Conservation (phyloP, 148 eudicot genomes). For the Rhododendron kiyosumense region DNA sequence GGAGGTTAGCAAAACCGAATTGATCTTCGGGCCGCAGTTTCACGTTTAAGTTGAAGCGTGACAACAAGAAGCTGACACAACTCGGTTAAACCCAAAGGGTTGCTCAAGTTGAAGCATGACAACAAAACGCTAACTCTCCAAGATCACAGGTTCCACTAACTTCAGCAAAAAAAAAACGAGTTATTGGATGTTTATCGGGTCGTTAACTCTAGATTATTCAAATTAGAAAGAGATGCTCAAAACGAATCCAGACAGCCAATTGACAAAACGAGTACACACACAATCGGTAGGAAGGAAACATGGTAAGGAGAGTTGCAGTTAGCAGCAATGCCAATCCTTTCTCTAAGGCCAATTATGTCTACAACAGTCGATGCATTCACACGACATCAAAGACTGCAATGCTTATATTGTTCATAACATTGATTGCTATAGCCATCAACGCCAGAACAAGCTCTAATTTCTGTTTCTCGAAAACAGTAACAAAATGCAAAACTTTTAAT, state of each 20-base stretch:
- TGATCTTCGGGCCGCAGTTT: not conserved
- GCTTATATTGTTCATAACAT: not conserved
- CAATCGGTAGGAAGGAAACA: not conserved
- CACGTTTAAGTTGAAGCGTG: not conserved
- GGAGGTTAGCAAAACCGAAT: too few relatives aligned
- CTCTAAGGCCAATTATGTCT: not conserved
- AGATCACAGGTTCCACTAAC: not conserved
- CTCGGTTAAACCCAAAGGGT: not conserved
- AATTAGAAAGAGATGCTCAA: not conserved
- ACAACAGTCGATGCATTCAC: not conserved
- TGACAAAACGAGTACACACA: not conserved
- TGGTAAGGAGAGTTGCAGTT: not conserved
- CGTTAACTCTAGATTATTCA: not conserved
- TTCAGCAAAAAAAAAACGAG: not conserved
- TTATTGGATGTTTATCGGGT: not conserved
- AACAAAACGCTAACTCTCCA: not conserved
- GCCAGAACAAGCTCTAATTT: not conserved
- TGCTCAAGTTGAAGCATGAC: not conserved
- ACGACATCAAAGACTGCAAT: not conserved
- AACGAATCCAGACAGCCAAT: not conserved
- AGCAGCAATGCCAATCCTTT: not conserved
- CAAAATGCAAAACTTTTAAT: not conserved
- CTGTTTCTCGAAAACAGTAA: not conserved
- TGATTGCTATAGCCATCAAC: not conserved
- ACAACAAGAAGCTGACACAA: not conserved